A percentile compares a stretch with the other conserved stretches of the same genome.
These are phyloP conservation scores for Grammothele lineata DNA, from an alignment of 768 basidiomycete species.

Conservation along the genomic window DNA sequence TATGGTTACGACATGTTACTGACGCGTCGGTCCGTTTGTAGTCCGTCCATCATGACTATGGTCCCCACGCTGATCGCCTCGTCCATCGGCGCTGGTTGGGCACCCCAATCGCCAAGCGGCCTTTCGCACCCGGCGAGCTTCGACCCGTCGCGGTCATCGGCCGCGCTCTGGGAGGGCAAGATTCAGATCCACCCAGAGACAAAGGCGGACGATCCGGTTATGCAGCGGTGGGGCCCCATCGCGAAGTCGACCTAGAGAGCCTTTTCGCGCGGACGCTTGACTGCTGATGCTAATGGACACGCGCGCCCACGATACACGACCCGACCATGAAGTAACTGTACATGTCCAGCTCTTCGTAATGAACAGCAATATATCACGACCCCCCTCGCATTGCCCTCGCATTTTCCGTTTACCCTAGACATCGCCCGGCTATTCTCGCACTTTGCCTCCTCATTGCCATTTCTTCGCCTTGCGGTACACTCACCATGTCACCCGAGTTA, in stretches of 20 bases:
- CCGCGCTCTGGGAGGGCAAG: conserved; percentile 81
- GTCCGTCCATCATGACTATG: conserved; percentile 72
- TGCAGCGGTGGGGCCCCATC: conserved; percentile 23
- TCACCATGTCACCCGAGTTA: no score
- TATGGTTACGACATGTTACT: conserved; percentile 27
- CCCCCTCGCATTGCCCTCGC: no score
- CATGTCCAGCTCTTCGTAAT: no score
- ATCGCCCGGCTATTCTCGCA: no score
- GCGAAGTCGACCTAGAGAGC: conserved; percentile 5
- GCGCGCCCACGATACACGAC: no score
- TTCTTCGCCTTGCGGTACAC: no score
- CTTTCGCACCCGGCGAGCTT: conserved; percentile 70
- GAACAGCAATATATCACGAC: no score
- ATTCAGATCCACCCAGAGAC: conserved; percentile 89
- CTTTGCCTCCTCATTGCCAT: no score
- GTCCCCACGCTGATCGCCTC: conserved; percentile 70
- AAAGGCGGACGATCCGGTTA: conserved; percentile 53
- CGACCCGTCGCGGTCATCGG: conserved; percentile 78
- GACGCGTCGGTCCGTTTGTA: conserved; percentile 27
- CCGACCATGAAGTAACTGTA: no score
- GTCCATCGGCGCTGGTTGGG: conserved; percentile 67
- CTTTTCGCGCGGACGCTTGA: no score
- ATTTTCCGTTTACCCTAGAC: no score
- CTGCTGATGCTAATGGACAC: no score
- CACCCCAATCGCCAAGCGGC: conserved; percentile 45